phyloP scores from a whole-genome alignment of 495 filamentous ascomycete species.

The Emericellopsis terricola region DNA sequence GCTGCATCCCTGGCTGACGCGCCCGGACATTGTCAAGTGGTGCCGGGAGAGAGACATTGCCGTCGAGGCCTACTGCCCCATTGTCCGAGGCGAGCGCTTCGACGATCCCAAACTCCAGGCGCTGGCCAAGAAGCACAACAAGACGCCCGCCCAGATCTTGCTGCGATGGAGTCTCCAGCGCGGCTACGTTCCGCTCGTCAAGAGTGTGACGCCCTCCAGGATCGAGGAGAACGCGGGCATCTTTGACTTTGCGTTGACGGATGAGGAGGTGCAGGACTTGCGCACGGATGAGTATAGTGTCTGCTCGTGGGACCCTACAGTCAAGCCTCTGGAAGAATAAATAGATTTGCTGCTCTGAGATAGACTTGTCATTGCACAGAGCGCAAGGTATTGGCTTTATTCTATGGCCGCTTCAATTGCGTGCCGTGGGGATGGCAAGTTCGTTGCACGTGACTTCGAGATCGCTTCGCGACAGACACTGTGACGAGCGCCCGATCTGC shows the following conservation, averaged over 20 bases:
- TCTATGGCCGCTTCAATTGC: too few species aligned
- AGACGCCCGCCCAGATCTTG: slow-evolving; percentile 61
- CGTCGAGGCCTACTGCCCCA: slow-evolving; percentile 64
- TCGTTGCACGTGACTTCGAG: too few species aligned
- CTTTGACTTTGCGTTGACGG: slow-evolving; percentile 63
- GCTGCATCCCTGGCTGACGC: slow-evolving; percentile 74
- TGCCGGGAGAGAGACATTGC: slow-evolving; percentile 46
- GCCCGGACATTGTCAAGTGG: slow-evolving; percentile 64
- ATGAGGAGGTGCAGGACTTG: slow-evolving; percentile 37
- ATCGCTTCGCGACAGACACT: too few species aligned
- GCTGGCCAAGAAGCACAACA: slow-evolving; percentile 50
- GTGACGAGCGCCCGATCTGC: too few species aligned
- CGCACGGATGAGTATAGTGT: slow-evolving; percentile 41
- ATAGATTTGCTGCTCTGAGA: neutral
- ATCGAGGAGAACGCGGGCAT: slow-evolving; percentile 62
- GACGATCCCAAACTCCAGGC: slow-evolving; percentile 42
- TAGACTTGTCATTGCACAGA: too few species aligned
- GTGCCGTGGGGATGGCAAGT: too few species aligned
- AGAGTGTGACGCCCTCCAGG: slow-evolving; percentile 47
- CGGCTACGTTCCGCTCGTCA: slow-evolving; percentile 56
- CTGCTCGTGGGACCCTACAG: slow-evolving; percentile 60
- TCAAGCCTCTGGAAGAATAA: slow-evolving; percentile 12
- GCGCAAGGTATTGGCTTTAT: too few species aligned
- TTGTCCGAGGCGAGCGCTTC: slow-evolving; percentile 49
- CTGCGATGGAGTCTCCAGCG: slow-evolving; percentile 80